Evolutionary conservation across 768 basidiomycete genomes (phyloP), one percentile per base, ranked within the genome.

Genomic region (Xerocomellus amylosporus): DNA sequence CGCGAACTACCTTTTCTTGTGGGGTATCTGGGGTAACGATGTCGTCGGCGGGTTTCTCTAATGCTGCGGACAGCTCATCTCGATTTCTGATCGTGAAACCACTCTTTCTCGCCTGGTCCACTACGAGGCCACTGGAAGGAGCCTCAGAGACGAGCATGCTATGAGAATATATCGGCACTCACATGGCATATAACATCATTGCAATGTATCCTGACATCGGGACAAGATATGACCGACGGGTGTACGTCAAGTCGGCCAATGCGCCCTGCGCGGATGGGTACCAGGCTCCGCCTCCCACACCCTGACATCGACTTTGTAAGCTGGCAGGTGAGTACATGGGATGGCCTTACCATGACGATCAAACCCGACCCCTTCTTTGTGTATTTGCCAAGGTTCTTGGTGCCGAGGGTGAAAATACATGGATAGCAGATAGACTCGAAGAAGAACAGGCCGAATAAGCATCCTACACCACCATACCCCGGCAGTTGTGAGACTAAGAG

Each of bases 341-440:
- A 22, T 28, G n/a, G 8, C 5, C 64, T 49, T 36, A 69, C 82
- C 84, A 85, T 84, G 34, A 84, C 85, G 54, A 86, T 82, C 54
- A 85, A 68, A 51, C 83, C 81, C 14, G 84, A 85, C 5, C 84
- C 84, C 49, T 70, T 70, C 66, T 85, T 86, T 6, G 83, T 83
- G 63, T 85, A 74, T 38, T 73, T 72, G 28, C 84, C 85, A 33
- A 86, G 70, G 61, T 83, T 81, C 73, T 85, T 84, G 46, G 85
- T 86, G 8, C 76, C 84, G 36, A 86, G 74, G 3, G 83, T 86
- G 71, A 85, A 86, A 54, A 86, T 83, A 56, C 80, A 81, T 72
- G 84, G 84, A 58, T 85, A 86, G 61, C 86, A 88, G 55, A 88
- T 87, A 30, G 85, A 86, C 69, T 88, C 87, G 65, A 87, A 86